Base-by-base conservation (phyloP, 2,329 filamentous ascomycete genomes). In the Corynespora cassiicola region DNA sequence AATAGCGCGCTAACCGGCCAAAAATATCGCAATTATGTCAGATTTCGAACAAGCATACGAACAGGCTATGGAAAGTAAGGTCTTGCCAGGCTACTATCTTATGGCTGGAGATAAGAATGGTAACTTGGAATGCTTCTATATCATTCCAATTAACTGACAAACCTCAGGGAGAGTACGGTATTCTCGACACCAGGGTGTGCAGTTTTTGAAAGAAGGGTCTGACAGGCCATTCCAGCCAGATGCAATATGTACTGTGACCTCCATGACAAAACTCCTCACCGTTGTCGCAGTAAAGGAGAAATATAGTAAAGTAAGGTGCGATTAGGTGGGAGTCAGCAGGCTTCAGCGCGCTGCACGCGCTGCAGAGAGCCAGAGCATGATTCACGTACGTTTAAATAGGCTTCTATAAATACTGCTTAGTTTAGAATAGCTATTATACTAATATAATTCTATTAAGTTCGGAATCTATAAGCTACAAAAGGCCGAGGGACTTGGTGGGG, bases 221-320 rank as follows among this genome's bases (percentile, higher is more conserved):
- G 21, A 16, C 15, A 20, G 17, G 1, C 36, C 45, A 15, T 51
- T 49, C 26, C 31, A 34, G 14, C 37, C 41, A 15, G 38, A 48
- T 23, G 45, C 47, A 6, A 43, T 49, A 30, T 48, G 45, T 7
- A 80, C 85, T 75, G 73, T 78, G 12, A 74, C 75, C 2, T 74
- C 70, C 3, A 76, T 73, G 56, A 75, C 72, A 1, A 63, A 62
- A 25, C 36, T 61, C 15, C 32, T 58, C 20, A 58, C 56, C 1
- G 21, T 50, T 6, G 47, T 61, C 1, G 54, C 47, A 6, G 39
- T n/a, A n/a, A n/a, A n/a, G n/a, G n/a, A n/a, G n/a, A n/a, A n/a
- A n/a, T n/a, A n/a, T n/a, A n/a, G n/a, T n/a, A n/a, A n/a, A n/a
- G n/a, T n/a, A n/a, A n/a, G n/a, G n/a, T n/a, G n/a, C n/a, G n/a